Percentiles rank a stretch among this genome's conserved stretches.
Conservation (phyloP, 441 rosid genomes). For the Euphorbia celastroides region DNA sequence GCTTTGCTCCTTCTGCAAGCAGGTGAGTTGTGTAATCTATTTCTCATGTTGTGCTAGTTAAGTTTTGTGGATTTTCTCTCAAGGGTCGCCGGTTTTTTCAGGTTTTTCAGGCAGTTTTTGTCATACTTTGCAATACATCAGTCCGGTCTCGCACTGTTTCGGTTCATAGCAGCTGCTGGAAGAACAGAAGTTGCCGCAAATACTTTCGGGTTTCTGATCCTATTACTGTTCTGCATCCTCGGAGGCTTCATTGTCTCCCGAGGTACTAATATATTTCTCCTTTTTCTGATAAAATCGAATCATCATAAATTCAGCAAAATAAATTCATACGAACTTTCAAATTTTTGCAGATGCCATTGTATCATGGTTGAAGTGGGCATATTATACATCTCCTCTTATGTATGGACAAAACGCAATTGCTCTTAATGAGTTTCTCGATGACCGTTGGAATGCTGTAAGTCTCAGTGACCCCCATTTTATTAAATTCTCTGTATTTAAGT, state of each 20-base stretch:
- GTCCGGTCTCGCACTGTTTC: constrained; percentile 56
- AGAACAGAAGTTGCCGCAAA: constrained; percentile 52
- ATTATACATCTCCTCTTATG: constrained; percentile 77
- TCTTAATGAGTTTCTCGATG: constrained; percentile 75
- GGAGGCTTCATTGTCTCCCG: constrained; percentile 62
- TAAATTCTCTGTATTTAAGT: background rate
- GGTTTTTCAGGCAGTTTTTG: constrained; percentile 59
- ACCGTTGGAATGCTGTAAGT: constrained; percentile 75
- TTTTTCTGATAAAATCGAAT: background rate
- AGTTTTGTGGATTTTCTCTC: background rate
- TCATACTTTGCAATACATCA: constrained; percentile 54
- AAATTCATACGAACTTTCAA: too few relatives aligned
- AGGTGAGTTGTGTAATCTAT: constrained; percentile 28
- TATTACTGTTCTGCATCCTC: constrained; percentile 51
- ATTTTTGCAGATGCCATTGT: constrained; percentile 58
- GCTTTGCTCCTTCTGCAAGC: constrained; percentile 57
- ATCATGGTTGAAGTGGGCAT: constrained; percentile 79
- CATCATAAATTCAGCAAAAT: too few relatives aligned
- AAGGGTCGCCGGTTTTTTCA: constrained; percentile 19
- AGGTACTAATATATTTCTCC: constrained; percentile 22
- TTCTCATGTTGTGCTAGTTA: background rate
- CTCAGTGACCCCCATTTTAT: background rate
- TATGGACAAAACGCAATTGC: constrained; percentile 86
- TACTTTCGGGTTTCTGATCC: constrained; percentile 41
- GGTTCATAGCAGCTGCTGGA: constrained; percentile 56